Base-by-base conservation (phyloP, 1,284 basidiomycete genomes). In the Cryptococcus sp. region DNA sequence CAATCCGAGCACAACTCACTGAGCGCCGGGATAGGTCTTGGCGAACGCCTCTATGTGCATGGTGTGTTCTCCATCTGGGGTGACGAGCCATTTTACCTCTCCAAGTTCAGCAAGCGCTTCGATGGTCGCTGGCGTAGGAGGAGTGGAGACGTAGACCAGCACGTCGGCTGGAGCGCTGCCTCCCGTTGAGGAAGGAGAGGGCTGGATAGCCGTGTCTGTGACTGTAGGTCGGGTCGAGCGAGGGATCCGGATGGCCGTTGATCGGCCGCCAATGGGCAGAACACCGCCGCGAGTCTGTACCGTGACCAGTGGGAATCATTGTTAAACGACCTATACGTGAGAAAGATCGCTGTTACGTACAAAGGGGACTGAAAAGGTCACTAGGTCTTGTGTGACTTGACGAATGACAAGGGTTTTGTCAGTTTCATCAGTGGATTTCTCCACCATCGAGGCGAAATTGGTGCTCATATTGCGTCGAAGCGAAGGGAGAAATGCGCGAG, bases 101-200 rank as follows among this genome's bases (percentile, higher is more conserved):
- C 74, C 73, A 5, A 96, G 79, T 50, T 86, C 82, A 52, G 87
- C 82, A 26, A 95, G 75, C 59, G 85, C 89, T 2, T 80, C 68
- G 72, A 87, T 88, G 1, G 90, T 94, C 39, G 86, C 86, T 5
- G 82, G 78, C 48, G 87, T 85, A 53, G 92, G 79, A 0, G 90
- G 89, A 3, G 91, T 91, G 1, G 90, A 93, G 1, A 91, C 92
- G 34, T 95, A 81, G 1, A 96, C 81, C 86, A 91, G 94, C 23
- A 96, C 85, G 29, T 52, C 57, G 4, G 52, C 34, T 5, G 53
- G 54, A 16, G 50, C 23, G 26, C 25, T 39, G 29, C 26, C 22
- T 41, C 49, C 46, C 13, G 25, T 20, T 3, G 45, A 22, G 19
- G 52, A 34, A 44, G 59, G 59, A 25, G 46, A 38, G 11, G 59